Evolutionary conservation across 164 flowering plant species (phyloP), one percentile per base, ranked within the genome.

Genomic region (Hamamelis virginiana): DNA sequence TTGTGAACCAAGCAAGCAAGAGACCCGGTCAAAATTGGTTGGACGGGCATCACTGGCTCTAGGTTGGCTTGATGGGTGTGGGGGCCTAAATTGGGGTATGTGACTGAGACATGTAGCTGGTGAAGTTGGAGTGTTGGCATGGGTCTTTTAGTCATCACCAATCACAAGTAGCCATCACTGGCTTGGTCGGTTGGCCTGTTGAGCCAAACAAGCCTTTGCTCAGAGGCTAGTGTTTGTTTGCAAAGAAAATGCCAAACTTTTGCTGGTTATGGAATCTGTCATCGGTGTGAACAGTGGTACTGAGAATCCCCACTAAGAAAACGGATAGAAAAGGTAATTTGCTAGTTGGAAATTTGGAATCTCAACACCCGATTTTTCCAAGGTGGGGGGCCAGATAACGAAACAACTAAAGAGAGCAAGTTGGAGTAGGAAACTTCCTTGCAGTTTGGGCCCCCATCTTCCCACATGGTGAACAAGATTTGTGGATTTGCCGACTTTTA

Each of bases 391-490:
- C 10, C 59, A 12, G 15, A 21, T 0, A 55, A 55, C 22, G 28
- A 22, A 21, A 1, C 55, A 21, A 16, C 0, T n/a, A 13, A 6
- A 51, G 21, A 22, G 59, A 4, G 28, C 59, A 55, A 55, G 59
- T 55, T 21, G 59, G 22, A 22, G 59, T 55, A 55, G 59, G 59
- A 55, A 55, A 23, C 59, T 55, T 55, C 27, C 8, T 55, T 55
- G 0, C 28, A 55, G 14, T 55, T 21, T 25, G 22, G 59, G 59
- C 27, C 26, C 59, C 59, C 27, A n/a, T 21, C 8, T 9, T 18
- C 22, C 3, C 19, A 16, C n/a, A 51, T 51, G 55, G 6, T 51
- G 55, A 51, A 51, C 9, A 51, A 18, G 41, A 33, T 33, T 33
- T 33, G 41, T 33, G 41, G 6, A 33, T 33, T 33, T 33, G 41